These are phyloP conservation scores for Dichotomocladium elegans DNA, from an alignment of 371 early-diverging fungal genomes.

Conservation along the genomic window DNA sequence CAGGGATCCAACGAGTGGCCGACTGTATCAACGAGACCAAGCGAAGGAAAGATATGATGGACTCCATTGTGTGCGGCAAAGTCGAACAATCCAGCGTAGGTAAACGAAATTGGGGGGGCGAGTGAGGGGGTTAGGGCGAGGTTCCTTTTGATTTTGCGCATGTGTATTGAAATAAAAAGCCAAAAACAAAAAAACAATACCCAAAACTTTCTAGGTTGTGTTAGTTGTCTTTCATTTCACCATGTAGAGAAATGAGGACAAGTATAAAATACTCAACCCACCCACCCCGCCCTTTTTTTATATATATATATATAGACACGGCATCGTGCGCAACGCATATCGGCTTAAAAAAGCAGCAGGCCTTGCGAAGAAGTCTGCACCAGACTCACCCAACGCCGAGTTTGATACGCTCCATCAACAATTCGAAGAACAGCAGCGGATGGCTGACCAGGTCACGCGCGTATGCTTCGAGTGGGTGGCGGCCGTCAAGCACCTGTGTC, in stretches of 20 bases:
- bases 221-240: no score
- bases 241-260: no score
- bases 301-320: constrained; percentile 39
- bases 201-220: no score
- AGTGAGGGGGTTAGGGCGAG: no score
- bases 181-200: not conserved
- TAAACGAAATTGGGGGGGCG: no score
- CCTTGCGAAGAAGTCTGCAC: constrained; percentile 18
- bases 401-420: constrained; percentile 51
- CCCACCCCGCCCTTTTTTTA: no score
- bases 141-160: no score
- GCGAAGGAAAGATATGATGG: constrained; percentile 78
- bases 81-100: constrained; percentile 8
- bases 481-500: constrained; percentile 45
- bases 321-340: constrained; percentile 61
- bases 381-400: constrained; percentile 36
- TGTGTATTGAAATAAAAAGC: not conserved
- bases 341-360: constrained; percentile 47
- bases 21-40: constrained; percentile 83
- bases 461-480: constrained; percentile 35
- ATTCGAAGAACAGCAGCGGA: constrained; percentile 45
- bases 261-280: no score
- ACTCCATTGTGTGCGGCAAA: constrained; percentile 64
- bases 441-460: constrained; percentile 28
- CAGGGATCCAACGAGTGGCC: constrained; percentile 62